A percentile compares a stretch with the other conserved stretches of the same genome.
These are phyloP conservation scores for Microdochium paspali DNA, from an alignment of 2,329 filamentous ascomycete species.

Conservation along the genomic window DNA sequence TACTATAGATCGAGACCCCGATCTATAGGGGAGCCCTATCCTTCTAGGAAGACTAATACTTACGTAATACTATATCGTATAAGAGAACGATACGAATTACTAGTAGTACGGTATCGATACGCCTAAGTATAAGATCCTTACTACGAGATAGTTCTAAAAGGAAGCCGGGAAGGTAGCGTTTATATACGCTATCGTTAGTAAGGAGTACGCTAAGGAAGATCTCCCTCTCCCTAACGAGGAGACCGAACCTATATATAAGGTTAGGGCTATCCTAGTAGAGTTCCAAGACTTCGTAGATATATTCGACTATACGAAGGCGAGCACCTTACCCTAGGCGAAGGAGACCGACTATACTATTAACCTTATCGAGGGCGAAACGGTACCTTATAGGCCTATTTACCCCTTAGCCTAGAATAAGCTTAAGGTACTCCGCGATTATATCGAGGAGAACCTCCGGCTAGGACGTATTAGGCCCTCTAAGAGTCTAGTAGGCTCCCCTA, in stretches of 20 bases:
- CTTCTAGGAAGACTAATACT: too few species aligned
- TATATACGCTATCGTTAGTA: too few species aligned
- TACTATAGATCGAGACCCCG: too few species aligned
- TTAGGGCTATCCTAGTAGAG: neutral
- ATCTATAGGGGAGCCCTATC: too few species aligned
- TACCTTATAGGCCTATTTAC: too few species aligned
- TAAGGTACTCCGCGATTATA: too few species aligned
- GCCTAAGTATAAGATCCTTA: neutral
- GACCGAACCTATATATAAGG: neutral
- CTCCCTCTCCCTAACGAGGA: neutral
- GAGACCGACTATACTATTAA: neutral
- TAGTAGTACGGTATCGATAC: neutral
- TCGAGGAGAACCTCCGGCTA: too few species aligned
- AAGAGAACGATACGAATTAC: neutral
- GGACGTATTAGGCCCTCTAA: too few species aligned
- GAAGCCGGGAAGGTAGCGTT: too few species aligned
- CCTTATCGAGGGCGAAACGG: conserved; percentile 5
- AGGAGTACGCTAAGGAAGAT: neutral
- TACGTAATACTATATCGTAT: neutral
- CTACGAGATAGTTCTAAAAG: neutral
- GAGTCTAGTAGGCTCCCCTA: too few species aligned
- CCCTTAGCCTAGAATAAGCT: too few species aligned
- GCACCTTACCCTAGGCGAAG: neutral
- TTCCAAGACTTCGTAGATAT: neutral
- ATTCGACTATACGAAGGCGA: neutral